phyloP scores from a whole-genome alignment of 2,329 filamentous ascomycete genomes.

The Hypoxylon sp. region DNA sequence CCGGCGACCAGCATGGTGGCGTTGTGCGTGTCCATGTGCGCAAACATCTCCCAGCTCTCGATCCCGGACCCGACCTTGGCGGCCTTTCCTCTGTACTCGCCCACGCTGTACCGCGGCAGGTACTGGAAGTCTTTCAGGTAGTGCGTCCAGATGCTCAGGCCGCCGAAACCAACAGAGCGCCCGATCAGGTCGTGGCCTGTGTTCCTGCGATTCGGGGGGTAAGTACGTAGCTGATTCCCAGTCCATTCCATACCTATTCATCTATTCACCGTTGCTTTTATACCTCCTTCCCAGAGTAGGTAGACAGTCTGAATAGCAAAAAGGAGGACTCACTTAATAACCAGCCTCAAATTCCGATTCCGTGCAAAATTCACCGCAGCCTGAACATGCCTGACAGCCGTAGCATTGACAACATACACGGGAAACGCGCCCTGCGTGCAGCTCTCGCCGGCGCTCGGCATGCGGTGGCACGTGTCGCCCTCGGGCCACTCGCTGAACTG shows the following conservation, averaged over 20 bases:
- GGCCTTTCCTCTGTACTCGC: slow-evolving; percentile 45
- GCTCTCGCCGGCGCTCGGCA: slow-evolving; percentile 29
- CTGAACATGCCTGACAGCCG: slow-evolving; percentile 50
- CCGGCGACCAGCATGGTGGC: slow-evolving; percentile 47
- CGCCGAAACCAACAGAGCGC: slow-evolving; percentile 56
- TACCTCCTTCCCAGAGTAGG: not conserved
- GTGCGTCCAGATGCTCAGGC: slow-evolving; percentile 60
- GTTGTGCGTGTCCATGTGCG: slow-evolving; percentile 43
- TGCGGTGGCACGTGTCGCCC: slow-evolving; percentile 49
- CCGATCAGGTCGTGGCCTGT: slow-evolving; percentile 59
- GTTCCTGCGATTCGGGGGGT: slow-evolving; percentile 47
- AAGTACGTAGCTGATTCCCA: no score
- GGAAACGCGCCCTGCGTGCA: slow-evolving; percentile 52
- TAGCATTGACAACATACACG: slow-evolving; percentile 51
- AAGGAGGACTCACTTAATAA: slow-evolving; percentile 47
- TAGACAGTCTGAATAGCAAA: not conserved
- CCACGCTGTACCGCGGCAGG: slow-evolving; percentile 43
- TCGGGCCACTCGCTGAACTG: slow-evolving; percentile 48
- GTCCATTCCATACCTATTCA: no score
- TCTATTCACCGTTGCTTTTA: no score
- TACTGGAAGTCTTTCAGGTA: slow-evolving; percentile 55
- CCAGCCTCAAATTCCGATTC: slow-evolving; percentile 50
- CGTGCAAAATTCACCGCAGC: slow-evolving; percentile 53
- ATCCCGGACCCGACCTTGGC: slow-evolving; percentile 47
- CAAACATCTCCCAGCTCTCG: slow-evolving; percentile 48